Evolutionary conservation across 306 rosid genomes (phyloP).

Genomic region (Hylodesmum podocarpum): DNA sequence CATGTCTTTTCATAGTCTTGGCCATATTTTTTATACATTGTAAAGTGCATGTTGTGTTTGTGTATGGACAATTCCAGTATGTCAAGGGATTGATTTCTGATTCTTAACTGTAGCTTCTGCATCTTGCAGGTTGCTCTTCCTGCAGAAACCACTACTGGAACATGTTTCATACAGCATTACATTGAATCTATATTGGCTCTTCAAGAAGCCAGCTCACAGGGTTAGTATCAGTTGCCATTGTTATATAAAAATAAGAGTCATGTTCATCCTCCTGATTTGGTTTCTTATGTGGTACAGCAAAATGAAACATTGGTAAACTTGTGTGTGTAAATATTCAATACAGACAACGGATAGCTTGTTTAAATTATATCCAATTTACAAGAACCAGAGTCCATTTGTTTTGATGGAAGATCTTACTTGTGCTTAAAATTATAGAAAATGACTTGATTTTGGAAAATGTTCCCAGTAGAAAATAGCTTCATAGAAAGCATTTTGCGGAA

Average conservation of each 20-base stretch:
- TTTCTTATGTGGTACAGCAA: background rate
- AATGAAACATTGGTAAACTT: background rate
- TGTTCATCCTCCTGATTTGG: slow-evolving; percentile 13
- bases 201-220: slow-evolving; percentile 83
- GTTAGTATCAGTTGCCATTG: slow-evolving; percentile 33
- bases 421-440: background rate
- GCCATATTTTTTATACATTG: background rate
- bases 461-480: background rate
- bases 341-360: background rate
- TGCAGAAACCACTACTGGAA: slow-evolving; percentile 73
- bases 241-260: slow-evolving; percentile 5
- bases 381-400: background rate
- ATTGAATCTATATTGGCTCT: slow-evolving; percentile 84
- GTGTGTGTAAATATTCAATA: background rate
- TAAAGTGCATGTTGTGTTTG: background rate
- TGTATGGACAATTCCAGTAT: slow-evolving; percentile 4
- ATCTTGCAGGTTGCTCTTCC: slow-evolving; percentile 92
- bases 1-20: slow-evolving; percentile 5
- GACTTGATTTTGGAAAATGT: background rate
- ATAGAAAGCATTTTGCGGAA: background rate
- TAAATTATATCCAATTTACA: background rate
- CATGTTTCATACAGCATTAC: slow-evolving; percentile 73
- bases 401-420: background rate
- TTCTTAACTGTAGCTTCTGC: slow-evolving; percentile 24
- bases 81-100: slow-evolving; percentile 15